Base-by-base conservation (phyloP, 352 stramenopile species). In the Phytophthora fragariae region DNA sequence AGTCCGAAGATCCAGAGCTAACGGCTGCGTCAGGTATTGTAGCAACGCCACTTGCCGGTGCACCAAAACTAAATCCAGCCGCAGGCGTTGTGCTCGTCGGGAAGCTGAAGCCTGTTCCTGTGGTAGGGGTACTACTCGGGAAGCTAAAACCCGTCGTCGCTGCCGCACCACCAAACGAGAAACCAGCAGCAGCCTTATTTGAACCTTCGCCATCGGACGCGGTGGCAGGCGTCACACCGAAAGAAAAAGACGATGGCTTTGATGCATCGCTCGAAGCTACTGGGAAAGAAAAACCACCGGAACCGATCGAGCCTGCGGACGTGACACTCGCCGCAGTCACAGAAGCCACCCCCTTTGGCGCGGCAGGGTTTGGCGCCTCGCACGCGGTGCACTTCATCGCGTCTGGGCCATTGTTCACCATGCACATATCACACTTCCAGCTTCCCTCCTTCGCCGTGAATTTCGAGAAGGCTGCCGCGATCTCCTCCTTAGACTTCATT, bases 401-500 rank as follows among this genome's bases (percentile, higher is more conserved):
- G 14, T 81, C 67, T 1, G 75, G 58, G 14, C 66, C 62, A 65
- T 91, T 91, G 31, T 6, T 73, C 10, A 89, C 70, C 67, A 90
- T 82, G 63, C 85, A 92, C 24, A 70, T 50, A 4, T 44, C 64
- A 55, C 85, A 92, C 55, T 89, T 91, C 85, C 85, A 92, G 21
- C 73, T 83, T 39, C 83, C 85, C 67, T 90, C 80, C 37, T 79
- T 78, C 12, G 77, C 71, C 44, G 75, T 70, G 35, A 88, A 89
- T 59, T 81, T 92, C 7, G 69, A 77, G 37, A 90, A 80, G 10
- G 67, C 84, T 19, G 73, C 80, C 12, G 73, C 72, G 54, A 88
- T 89, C 35, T 90, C 84, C 17, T 80, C 73, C n/a, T 81, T 70
- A 33, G 81, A 86, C 52, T 89, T 90, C 78, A 90, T 85, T 49